These are phyloP conservation scores for Pichia sp. DNA, from an alignment of 1,139 yeast species.

Conservation along the genomic window DNA sequence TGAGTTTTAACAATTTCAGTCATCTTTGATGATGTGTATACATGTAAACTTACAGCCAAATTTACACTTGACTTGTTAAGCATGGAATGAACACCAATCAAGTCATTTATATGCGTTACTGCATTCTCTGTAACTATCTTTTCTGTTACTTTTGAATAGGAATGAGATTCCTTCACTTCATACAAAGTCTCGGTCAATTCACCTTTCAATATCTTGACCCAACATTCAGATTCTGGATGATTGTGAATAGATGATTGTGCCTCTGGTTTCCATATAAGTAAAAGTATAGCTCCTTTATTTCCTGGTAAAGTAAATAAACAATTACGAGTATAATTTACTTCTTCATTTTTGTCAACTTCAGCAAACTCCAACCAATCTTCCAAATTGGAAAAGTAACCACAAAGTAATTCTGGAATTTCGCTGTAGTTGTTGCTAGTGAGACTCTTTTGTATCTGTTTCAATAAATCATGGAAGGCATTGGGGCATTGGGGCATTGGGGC, in stretches of 20 bases:
- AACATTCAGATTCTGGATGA: conserved; percentile 70
- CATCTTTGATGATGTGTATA: conserved; percentile 45
- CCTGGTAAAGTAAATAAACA: not conserved
- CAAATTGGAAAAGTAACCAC: not conserved
- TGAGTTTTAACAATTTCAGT: not conserved
- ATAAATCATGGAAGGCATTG: too few relatives aligned
- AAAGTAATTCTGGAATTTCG: not conserved
- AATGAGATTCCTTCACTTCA: conserved; percentile 14
- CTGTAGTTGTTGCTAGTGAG: too few relatives aligned
- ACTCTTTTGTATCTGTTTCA: too few relatives aligned
- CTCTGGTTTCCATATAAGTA: conserved; percentile 71
- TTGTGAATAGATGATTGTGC: conserved; percentile 63
- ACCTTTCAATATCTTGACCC: conserved; percentile 61
- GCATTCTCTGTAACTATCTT: conserved; percentile 30
- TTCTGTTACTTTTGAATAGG: conserved; percentile 30
- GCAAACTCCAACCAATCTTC: not conserved
- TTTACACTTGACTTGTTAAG: conserved; percentile 37
- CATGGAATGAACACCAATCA: conserved; percentile 61
- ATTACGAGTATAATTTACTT: not conserved
- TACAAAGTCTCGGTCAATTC: conserved; percentile 45
- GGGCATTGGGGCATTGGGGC: too few relatives aligned
- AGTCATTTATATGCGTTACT: conserved; percentile 64
- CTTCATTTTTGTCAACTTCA: not conserved
- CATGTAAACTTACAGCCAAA: conserved; percentile 61
- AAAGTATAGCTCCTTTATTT: conserved; percentile 56